Conservation (phyloP, 495 filamentous ascomycete genomes). For the Apodospora peruviana region DNA sequence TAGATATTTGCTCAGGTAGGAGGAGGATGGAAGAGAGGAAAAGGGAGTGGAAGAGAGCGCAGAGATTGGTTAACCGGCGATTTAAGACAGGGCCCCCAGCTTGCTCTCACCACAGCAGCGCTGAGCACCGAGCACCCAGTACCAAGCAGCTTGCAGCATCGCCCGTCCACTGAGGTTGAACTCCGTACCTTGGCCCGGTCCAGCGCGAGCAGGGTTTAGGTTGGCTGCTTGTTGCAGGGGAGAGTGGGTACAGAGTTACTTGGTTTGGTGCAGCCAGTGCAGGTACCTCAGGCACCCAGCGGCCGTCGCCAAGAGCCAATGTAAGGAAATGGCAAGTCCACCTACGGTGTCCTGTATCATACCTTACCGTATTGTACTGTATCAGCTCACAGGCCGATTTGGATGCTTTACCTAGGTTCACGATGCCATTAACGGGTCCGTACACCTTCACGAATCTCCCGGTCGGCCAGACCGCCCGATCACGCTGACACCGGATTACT, state of each 20-base stretch:
- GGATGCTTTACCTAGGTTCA: no score
- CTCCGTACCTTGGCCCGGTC: slow-evolving; percentile 16
- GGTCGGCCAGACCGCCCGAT: no score
- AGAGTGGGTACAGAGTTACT: slow-evolving; percentile 13
- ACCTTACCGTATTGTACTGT: not conserved
- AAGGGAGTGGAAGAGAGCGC: slow-evolving; percentile 46
- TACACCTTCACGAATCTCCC: no score
- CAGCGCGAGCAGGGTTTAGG: slow-evolving; percentile 19
- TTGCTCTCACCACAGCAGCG: slow-evolving; percentile 17
- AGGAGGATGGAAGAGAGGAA: slow-evolving; percentile 51
- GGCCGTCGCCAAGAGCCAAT: no score
- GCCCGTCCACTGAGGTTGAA: slow-evolving; percentile 21
- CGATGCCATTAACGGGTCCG: no score
- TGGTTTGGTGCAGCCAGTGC: slow-evolving; percentile 16
- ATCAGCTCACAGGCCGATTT: not conserved
- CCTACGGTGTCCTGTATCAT: not conserved
- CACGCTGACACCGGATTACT: no score
- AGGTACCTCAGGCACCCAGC: slow-evolving; percentile 20
- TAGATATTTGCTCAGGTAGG: slow-evolving; percentile 53
- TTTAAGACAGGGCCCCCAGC: slow-evolving; percentile 45
- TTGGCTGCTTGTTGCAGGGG: slow-evolving; percentile 5
- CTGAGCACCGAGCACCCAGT: slow-evolving; percentile 18
- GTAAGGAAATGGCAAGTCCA: not conserved
- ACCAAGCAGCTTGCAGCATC: slow-evolving; percentile 29
- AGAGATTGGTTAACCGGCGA: slow-evolving; percentile 44